Evolutionary conservation across 176 grass and related monocot species (phyloP), one percentile per base, ranked within the genome.

Genomic region (Poa annua): DNA sequence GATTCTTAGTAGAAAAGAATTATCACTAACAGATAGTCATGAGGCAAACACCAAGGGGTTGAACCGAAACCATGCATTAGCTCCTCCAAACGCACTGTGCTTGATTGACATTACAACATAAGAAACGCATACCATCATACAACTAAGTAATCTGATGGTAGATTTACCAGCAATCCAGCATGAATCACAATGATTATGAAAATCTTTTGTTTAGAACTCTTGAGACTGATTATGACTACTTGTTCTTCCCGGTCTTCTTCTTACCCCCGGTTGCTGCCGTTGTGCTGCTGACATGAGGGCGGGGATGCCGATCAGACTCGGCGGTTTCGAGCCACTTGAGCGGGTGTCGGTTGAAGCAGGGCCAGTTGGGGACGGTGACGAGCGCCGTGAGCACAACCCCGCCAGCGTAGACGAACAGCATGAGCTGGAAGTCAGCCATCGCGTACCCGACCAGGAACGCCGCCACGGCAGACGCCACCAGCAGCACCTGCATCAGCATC

Each of bases 401-500:
- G 20, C 82, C 91, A 16, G 91, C 91, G 75, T 98, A 98, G 52
- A 91, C 75, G 56, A 98, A 74, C 50, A 98, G 88, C 96, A 98
- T 98, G 38, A 90, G 90, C 76, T 79, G 83, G 73, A 95, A 98
- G 68, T 94, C 92, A 0, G 83, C 86, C 41, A 95, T 71, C 7
- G 66, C 67, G 80, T 93, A 98, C 16, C 93, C 96, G 54, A 59
- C 63, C 5, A 73, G 53, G 51, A 96, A 96, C 63, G 91, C 91
- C 12, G 63, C 93, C 34, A 92, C 83, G 19, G 87, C 89, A 0
- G 83, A 88, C 4, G 89, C 91, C 44, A 95, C 83, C 64, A 98
- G 83, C 79, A 95, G 76, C 76, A 96, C 84, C 88, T 93, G 96
- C 96, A 98, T 98, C 73, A 98, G 82, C 79, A 93, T 86, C 89